Percentiles rank a stretch among this genome's conserved stretches.
Conservation (phyloP, 306 rosid genomes). For the Cucurbita moschata region DNA sequence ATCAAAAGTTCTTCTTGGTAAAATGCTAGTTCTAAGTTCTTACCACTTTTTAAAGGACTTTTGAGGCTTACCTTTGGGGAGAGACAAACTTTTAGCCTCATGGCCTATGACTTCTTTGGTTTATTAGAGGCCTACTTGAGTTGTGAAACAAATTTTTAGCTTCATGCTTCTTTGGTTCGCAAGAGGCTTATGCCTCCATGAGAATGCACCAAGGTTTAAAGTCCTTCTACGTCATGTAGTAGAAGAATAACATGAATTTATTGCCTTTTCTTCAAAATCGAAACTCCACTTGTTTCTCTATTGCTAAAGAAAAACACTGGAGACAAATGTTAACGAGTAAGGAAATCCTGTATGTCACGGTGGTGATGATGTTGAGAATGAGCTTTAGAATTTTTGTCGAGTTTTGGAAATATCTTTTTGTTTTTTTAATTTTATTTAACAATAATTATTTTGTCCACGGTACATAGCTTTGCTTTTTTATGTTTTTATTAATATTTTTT, state of each 20-base stretch:
- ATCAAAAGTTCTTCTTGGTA: background rate
- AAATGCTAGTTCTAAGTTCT: background rate
- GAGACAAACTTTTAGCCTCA: background rate
- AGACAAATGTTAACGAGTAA: background rate
- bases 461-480: background rate
- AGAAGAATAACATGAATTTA: background rate
- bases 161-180: background rate
- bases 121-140: background rate
- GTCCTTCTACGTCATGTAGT: background rate
- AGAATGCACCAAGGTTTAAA: background rate
- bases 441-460: background rate
- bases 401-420: background rate
- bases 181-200: background rate
- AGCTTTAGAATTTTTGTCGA: background rate
- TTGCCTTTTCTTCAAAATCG: background rate
- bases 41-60: background rate
- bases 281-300: background rate
- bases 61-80: background rate
- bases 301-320: background rate
- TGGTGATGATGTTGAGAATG: background rate
- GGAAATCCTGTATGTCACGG: background rate
- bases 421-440: background rate
- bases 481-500: background rate
- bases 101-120: background rate
- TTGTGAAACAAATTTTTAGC: background rate